Evolutionary conservation across 192 early-diverging fungal species (phyloP).

Genomic region (Cladochytrium replicatum): DNA sequence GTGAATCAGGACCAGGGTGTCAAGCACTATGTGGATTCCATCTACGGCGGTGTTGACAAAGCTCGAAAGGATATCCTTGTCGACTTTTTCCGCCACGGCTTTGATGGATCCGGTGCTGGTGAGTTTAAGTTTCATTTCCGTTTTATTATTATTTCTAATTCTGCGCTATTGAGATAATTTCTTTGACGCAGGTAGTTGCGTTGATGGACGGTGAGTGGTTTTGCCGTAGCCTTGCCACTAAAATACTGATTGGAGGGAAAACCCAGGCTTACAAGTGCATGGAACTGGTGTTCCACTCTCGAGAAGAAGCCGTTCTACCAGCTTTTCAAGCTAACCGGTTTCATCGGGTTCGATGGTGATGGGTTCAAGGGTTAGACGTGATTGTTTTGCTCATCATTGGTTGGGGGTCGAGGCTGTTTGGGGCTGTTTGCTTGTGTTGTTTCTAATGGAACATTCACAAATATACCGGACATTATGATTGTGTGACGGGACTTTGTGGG

Average conservation of each 20-base stretch:
- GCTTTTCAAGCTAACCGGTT: slow-evolving; percentile 76
- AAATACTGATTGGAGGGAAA: slow-evolving; percentile 7
- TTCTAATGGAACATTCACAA: no score
- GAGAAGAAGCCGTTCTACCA: slow-evolving; percentile 91
- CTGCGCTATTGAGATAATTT: no score
- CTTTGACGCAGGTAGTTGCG: slow-evolving; percentile 89
- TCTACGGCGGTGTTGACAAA: slow-evolving; percentile 60
- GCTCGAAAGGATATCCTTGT: slow-evolving; percentile 51
- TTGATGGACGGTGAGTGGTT: slow-evolving; percentile 94
- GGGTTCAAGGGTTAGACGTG: no score
- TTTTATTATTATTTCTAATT: no score
- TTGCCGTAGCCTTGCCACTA: slow-evolving; percentile 87
- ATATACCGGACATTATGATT: no score
- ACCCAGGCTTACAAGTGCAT: no score
- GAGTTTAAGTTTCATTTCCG: no score
- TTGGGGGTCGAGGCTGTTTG: no score
- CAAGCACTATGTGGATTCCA: slow-evolving; percentile 48
- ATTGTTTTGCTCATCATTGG: no score
- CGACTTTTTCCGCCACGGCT: slow-evolving; percentile 93
- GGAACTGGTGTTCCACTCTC: slow-evolving; percentile 44
- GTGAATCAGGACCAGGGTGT: slow-evolving; percentile 47
- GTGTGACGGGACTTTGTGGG: no score
- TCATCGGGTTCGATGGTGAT: slow-evolving; percentile 43
- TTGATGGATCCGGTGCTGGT: slow-evolving; percentile 89
- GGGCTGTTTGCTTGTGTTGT: no score